These are phyloP conservation scores for Rhodotorula glutinis DNA, from an alignment of 1,284 basidiomycete genomes.

Conservation along the genomic window DNA sequence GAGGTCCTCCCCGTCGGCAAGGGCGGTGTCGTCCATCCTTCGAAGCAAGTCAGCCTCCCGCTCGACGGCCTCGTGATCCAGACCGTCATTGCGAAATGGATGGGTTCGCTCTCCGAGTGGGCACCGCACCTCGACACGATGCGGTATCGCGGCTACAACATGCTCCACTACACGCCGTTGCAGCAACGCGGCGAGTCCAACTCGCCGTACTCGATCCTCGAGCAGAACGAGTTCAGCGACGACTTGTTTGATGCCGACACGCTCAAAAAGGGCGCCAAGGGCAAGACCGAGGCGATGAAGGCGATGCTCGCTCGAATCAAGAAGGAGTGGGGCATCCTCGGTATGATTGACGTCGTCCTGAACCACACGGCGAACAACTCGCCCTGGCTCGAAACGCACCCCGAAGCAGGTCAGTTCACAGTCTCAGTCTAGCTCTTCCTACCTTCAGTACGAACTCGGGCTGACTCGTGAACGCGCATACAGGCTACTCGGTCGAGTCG, in stretches of 20 bases:
- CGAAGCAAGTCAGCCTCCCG: conserved; percentile 63
- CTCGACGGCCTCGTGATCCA: conserved; percentile 81
- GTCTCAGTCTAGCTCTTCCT: too few species aligned
- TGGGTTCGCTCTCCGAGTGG: conserved; percentile 79
- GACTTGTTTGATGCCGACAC: conserved; percentile 58
- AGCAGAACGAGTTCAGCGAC: conserved; percentile 77
- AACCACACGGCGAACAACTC: conserved; percentile 94
- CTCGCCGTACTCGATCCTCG: conserved; percentile 85
- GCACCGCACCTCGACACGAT: conserved; percentile 73
- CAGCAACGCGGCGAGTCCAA: conserved; percentile 82
- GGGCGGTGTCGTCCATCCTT: conserved; percentile 55
- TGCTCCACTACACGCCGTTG: conserved; percentile 84
- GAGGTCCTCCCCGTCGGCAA: conserved; percentile 40
- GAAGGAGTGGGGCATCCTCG: conserved; percentile 80
- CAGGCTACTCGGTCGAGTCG: conserved; percentile 83
- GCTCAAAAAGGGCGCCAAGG: conserved; percentile 42
- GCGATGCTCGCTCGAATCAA: conserved; percentile 65
- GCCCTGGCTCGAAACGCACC: conserved; percentile 84
- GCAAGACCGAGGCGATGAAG: conserved; percentile 54
- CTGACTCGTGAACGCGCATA: neutral
- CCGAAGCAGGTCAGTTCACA: conserved; percentile 78
- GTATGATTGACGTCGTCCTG: conserved; percentile 86
- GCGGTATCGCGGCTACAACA: conserved; percentile 80
- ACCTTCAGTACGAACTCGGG: neutral
- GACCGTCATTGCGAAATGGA: conserved; percentile 92